Evolutionary conservation across 2,329 filamentous ascomycete species (phyloP), one percentile per base, ranked within the genome.

Genomic region (Penicillium sp.): DNA sequence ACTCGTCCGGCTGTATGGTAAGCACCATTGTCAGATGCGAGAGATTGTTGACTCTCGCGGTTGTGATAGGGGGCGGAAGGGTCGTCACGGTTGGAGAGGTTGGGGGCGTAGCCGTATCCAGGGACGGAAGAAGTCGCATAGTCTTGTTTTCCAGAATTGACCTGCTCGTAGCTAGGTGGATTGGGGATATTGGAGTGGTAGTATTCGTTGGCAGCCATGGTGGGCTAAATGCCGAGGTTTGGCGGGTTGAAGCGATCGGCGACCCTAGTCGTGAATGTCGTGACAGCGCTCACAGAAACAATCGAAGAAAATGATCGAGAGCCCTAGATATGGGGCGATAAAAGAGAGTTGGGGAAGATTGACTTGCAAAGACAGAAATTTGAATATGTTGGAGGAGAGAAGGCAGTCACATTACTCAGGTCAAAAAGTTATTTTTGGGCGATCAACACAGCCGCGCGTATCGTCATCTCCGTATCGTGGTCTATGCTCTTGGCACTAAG

Each of bases 141-240:
- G 60, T 61, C 29, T 25, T 65, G 65, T 66, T 67, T 67, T 67
- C 65, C 72, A 66, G 59, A 71, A 68, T 59, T 68, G 67, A 64
- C 52, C 51, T 70, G 67, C n/a, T 69, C 66, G 56, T 72, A 72
- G n/a, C 60, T 61, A 25, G 68, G 66, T 14, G 70, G 67, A 42
- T 65, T 57, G 31, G 63, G 67, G 47, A 71, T 69, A 59, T 75
- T 75, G 58, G 63, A 69, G 63, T 80, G 78, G 74, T 89, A 89
- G 75, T 89, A 89, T 65, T 88, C 83, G 76, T 86, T 82, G 60
- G 83, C 79, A 43, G 85, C 81, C 85, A 88, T 87, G 65, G 51
- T 78, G 71, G 60, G 56, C 52, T 35, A 40, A 57, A 42, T 37
- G 54, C 53, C 56, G 54, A 60, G 53, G 48, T 49, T 46, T 45